Evolutionary conservation across 768 basidiomycete genomes (phyloP), one percentile per base, ranked within the genome.

Genomic region (Lactarius hengduanensis): DNA sequence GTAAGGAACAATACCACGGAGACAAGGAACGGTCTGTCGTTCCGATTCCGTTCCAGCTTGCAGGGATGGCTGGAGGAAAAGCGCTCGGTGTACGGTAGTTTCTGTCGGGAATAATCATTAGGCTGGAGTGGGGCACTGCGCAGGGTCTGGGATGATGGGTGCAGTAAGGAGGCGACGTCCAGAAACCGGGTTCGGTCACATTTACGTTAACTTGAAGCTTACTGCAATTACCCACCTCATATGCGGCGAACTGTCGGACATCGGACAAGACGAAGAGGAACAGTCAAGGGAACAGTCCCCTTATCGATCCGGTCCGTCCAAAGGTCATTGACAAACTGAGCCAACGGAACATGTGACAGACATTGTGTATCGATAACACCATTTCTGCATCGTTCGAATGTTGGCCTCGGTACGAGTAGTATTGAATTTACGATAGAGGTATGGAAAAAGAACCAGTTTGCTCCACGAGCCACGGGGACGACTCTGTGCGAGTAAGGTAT

Each of bases 401-500:
- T 57, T 36, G n/a, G 9, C 16, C 56, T 34, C 9, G 7, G 28
- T 9, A 32, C 15, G 30, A n/a, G 18, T 56, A 34, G 55, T 57
- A 22, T 10, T 34, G 56, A 8, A 57, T 4, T 11, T 36, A 57
- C 13, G 18, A 53, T 36, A 57, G 8, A 34, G 56, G 34, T 32
- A 30, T 20, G 56, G 11, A 9, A 32, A 28, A 11, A 16, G 18
- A 10, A 56, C 15, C 4, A n/a, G 45, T 22, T 32, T 16, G 9
- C 36, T 45, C 10, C 7, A 64, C 10, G 13, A 53, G n/a, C 13
- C 38, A n/a, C 38, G 41, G 13, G 9, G 26, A 64, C 38, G 6
- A 57, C n/a, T 41, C 47, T 22, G 7, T 57, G 63, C 30, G 47
- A 16, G 3, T n/a, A n/a, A 38, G 63, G 63, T 36, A 59, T 59